phyloP scores from a whole-genome alignment of 2,329 filamentous ascomycete genomes.

The Hawksworthiomyces lignivorus region DNA sequence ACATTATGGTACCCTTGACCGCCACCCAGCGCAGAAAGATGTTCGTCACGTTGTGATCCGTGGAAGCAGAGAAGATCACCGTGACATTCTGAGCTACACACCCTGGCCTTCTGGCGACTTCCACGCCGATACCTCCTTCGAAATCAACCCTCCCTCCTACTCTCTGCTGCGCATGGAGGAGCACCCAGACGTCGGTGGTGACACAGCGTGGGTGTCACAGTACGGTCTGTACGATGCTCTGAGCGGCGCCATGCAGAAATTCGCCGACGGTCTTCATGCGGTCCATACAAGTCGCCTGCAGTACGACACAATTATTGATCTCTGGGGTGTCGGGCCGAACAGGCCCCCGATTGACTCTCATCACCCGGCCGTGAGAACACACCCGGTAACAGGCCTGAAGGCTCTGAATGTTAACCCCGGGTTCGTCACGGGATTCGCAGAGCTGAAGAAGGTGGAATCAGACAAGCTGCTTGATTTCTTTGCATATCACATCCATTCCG shows the following conservation, averaged over 20 bases:
- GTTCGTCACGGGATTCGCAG: slow-evolving; percentile 39
- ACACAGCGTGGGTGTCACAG: slow-evolving; percentile 40
- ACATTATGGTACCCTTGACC: slow-evolving; percentile 40
- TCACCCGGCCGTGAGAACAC: slow-evolving; percentile 40
- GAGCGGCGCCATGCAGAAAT: slow-evolving; percentile 32
- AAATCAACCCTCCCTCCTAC: slow-evolving; percentile 43
- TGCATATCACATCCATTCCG: slow-evolving; percentile 37
- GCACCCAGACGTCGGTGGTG: slow-evolving; percentile 37
- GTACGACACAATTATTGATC: slow-evolving; percentile 39
- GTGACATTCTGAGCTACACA: slow-evolving; percentile 36
- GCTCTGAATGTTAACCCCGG: slow-evolving; percentile 37
- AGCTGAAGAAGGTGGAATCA: slow-evolving; percentile 40
- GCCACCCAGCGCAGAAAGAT: slow-evolving; percentile 38
- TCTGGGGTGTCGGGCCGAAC: slow-evolving; percentile 33
- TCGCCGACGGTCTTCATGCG: slow-evolving; percentile 35
- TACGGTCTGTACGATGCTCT: slow-evolving; percentile 39
- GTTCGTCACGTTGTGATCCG: slow-evolving; percentile 35
- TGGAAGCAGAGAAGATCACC: slow-evolving; percentile 37
- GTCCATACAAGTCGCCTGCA: slow-evolving; percentile 38
- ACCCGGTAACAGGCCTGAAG: slow-evolving; percentile 40
- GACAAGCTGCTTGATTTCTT: slow-evolving; percentile 40
- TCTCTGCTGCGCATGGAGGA: slow-evolving; percentile 44
- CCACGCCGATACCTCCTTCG: slow-evolving; percentile 43
- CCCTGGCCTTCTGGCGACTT: slow-evolving; percentile 39
- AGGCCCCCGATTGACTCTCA: slow-evolving; percentile 38